A percentile compares a stretch with the other conserved stretches of the same genome.
Conservation (phyloP, 768 basidiomycete genomes). For the Terana coerulea region DNA sequence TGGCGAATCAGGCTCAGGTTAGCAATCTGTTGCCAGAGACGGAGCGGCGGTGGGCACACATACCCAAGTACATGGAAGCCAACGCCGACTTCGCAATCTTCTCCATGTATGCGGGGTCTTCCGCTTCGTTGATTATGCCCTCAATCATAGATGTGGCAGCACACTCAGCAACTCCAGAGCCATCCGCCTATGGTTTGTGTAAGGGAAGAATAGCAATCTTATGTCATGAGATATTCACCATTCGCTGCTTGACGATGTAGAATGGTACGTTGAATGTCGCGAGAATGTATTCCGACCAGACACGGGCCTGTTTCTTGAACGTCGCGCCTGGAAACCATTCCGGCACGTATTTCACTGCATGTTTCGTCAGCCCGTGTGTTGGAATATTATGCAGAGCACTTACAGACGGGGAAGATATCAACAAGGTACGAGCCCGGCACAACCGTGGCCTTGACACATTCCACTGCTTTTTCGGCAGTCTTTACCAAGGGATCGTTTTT, state of each 20-base stretch:
- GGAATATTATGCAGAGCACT: not conserved
- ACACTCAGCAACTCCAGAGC: too few relatives aligned
- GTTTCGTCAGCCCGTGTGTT: too few relatives aligned
- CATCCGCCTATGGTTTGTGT: too few relatives aligned
- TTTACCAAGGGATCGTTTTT: constrained; percentile 11
- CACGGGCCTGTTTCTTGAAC: constrained; percentile 26
- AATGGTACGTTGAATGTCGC: constrained; percentile 30
- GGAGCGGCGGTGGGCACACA: constrained; percentile 11
- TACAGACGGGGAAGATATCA: constrained; percentile 8
- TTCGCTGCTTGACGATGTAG: constrained; percentile 25
- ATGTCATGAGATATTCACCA: too few relatives aligned
- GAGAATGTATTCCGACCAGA: constrained; percentile 16
- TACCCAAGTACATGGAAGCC: constrained; percentile 20
- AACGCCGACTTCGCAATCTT: constrained; percentile 62
- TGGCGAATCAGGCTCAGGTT: constrained; percentile 14
- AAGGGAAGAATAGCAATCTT: too few relatives aligned
- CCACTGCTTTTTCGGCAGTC: constrained; percentile 9
- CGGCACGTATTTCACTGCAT: constrained; percentile 34
- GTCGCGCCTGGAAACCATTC: constrained; percentile 41
- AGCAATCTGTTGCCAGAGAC: too few relatives aligned
- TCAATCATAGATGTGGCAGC: too few relatives aligned
- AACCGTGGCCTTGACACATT: not conserved
- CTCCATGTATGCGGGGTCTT: too few relatives aligned
- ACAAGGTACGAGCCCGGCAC: constrained; percentile 12
- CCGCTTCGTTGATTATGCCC: too few relatives aligned